These are phyloP conservation scores for Arabidopsis hybrid DNA, from an alignment of 441 rosid genomes.

Conservation along the genomic window DNA sequence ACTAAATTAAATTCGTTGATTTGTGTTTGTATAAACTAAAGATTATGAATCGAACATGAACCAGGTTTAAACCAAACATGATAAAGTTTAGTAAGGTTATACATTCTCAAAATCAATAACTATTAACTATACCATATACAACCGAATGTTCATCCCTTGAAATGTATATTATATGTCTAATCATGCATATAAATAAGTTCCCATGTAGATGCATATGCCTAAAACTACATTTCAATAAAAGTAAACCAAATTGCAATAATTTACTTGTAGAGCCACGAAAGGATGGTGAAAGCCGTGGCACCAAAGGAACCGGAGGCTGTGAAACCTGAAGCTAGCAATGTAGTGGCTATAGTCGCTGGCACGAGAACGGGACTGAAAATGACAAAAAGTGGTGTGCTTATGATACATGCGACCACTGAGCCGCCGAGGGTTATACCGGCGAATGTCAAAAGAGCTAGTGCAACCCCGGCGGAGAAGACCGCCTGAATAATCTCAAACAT, in stretches of 20 bases:
- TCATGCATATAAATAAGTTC: slow-evolving; percentile 3
- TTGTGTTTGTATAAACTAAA: not conserved
- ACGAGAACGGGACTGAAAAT: slow-evolving; percentile 81
- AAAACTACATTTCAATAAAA: not conserved
- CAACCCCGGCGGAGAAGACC: slow-evolving; percentile 58
- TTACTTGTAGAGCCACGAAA: slow-evolving; percentile 72
- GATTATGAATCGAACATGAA: not conserved
- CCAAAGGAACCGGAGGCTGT: slow-evolving; percentile 70
- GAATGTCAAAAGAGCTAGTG: slow-evolving; percentile 62
- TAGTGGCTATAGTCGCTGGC: slow-evolving; percentile 63
- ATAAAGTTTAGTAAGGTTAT: not conserved
- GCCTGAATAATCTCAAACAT: slow-evolving; percentile 37
- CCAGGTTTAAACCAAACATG: not conserved
- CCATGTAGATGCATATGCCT: not conserved
- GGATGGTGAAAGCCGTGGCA: slow-evolving; percentile 56
- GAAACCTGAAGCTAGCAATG: slow-evolving; percentile 63
- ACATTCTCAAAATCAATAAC: not conserved
- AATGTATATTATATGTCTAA: not conserved
- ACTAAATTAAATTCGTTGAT: slow-evolving; percentile 2
- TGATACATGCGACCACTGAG: slow-evolving; percentile 64
- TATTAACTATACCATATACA: not conserved
- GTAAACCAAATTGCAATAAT: not conserved
- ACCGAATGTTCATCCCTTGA: not conserved
- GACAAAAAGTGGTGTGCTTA: slow-evolving; percentile 73
- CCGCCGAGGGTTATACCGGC: slow-evolving; percentile 67